phyloP scores from a whole-genome alignment of 805 yeast genomes.

The Candida sanyiensis region DNA sequence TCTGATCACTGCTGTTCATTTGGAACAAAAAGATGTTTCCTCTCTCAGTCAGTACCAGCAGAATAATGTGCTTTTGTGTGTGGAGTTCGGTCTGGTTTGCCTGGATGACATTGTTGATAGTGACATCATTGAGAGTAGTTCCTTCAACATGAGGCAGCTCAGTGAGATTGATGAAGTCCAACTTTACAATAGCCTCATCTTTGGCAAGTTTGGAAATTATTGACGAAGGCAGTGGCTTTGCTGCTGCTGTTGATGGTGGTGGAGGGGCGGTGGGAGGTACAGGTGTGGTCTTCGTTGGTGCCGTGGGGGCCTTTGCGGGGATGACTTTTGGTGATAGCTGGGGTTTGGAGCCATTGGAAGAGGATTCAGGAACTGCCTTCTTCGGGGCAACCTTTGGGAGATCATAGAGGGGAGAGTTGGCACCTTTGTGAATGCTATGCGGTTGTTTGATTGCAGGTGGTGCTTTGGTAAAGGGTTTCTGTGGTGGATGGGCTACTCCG shows the following conservation, averaged over 20 bases:
- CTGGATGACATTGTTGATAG: constrained; percentile 29
- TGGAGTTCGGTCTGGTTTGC: constrained; percentile 20
- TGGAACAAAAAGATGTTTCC: constrained; percentile 30
- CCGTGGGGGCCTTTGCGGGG: no score
- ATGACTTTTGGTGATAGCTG: no score
- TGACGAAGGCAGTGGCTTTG: not conserved
- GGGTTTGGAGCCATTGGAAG: not conserved
- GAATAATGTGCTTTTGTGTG: constrained; percentile 22
- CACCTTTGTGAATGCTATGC: not conserved
- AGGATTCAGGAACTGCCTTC: not conserved
- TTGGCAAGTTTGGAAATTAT: constrained; percentile 3
- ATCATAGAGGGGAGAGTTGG: not conserved
- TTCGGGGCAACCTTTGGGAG: not conserved
- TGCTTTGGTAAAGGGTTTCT: not conserved
- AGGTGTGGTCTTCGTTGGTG: no score
- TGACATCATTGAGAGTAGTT: constrained; percentile 24
- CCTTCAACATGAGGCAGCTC: constrained; percentile 14
- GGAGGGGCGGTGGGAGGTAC: no score
- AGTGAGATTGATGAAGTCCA: constrained; percentile 21
- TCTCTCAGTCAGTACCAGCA: constrained; percentile 28
- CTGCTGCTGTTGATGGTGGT: not conserved
- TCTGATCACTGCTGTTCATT: constrained; percentile 9
- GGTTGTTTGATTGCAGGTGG: not conserved
- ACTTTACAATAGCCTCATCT: constrained; percentile 21
- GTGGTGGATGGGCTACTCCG: not conserved